Base-by-base conservation (phyloP, 768 basidiomycete species). In the Gymnopilus dilepis region DNA sequence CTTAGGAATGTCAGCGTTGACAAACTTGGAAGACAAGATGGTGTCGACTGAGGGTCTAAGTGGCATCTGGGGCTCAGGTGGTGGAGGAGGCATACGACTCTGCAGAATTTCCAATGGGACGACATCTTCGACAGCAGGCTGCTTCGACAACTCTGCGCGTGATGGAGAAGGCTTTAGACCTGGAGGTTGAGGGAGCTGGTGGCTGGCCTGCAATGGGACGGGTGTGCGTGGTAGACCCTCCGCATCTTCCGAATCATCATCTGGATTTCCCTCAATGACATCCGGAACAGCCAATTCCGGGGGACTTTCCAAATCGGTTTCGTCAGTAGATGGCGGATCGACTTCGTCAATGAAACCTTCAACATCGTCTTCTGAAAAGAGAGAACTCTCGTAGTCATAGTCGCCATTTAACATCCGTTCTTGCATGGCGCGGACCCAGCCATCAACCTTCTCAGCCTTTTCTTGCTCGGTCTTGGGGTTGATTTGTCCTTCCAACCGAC, bases 401-500 rank as follows among this genome's bases (percentile, higher is more conserved):
- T 88, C 87, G 0, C 87, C 87, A 19, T 82, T 82, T 7, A 79
- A 82, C 73, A 90, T 77, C 28, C 92, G 82, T 53, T 88, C 83
- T 66, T 85, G 86, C 33, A 94, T 88, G 11, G 83, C 84, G 63
- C 84, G 83, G 50, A 94, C 86, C 93, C 93, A 94, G 2, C 86
- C 86, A 70, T 94, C 88, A 3, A 95, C 91, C 71, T 94, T 93
- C 50, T 81, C 81, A 34, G 83, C 84, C 67, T 89, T 92, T 65
- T 87, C 90, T 64, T 85, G 80, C 70, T 90, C 85, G 69, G 84
- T 83, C 61, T 86, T 79, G 0, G 84, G 84, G 71, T 94, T 93
- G 56, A 95, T 91, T 70, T 94, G 87, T 0, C 94, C 95, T 73
- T 97, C 94, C 38, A 97, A 82, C 12, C 90, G 80, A 22, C 84